Conservation (phyloP, 139 green algal species). For the Tetraselmis chui region DNA sequence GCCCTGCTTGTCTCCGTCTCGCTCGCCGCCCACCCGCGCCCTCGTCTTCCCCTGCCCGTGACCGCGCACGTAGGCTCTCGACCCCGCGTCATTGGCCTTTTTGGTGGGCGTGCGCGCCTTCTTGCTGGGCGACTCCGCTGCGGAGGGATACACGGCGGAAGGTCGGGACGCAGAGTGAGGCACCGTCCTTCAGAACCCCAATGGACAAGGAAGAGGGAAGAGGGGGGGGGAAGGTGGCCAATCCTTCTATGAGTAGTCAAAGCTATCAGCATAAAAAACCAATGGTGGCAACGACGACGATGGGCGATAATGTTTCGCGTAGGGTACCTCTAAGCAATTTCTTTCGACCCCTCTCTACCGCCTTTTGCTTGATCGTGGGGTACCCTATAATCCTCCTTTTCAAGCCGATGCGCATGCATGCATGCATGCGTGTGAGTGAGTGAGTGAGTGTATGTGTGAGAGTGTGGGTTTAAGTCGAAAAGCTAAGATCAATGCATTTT, state of each 20-base stretch:
- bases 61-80: background rate
- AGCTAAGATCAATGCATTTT: too few species aligned
- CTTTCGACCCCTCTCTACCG: too few species aligned
- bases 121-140: background rate
- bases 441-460: too few species aligned
- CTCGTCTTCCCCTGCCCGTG: background rate
- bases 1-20: background rate
- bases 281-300: background rate
- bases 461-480: too few species aligned
- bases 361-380: too few species aligned
- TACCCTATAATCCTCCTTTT: too few species aligned
- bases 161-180: background rate
- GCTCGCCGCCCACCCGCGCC: background rate
- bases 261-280: background rate
- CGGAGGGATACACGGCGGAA: too few species aligned
- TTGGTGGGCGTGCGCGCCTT: background rate
- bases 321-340: too few species aligned
- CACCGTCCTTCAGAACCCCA: background rate
- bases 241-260: too few species aligned
- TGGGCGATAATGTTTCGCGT: background rate
- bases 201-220: background rate
- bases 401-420: too few species aligned
- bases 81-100: too few species aligned
- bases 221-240: background rate
- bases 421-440: too few species aligned